Base-by-base conservation (phyloP, 495 filamentous ascomycete species). In the Penicillium salamii region DNA sequence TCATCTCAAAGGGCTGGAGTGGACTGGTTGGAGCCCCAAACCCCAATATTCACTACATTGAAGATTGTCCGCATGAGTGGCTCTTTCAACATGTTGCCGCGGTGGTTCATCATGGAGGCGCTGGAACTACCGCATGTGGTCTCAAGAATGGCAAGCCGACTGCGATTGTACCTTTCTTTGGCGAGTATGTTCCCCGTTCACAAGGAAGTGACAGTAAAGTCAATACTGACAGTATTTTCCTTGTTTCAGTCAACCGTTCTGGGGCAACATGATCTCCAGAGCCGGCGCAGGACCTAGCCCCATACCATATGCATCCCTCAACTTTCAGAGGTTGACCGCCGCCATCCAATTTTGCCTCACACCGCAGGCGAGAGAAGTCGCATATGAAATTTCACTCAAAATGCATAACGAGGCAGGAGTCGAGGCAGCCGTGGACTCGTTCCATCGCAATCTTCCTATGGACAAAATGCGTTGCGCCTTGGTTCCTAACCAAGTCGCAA, bases 381-480 rank as follows among this genome's bases (percentile, higher is more conserved):
- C 82, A 11, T 55, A 77, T 28, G 70, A 78, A 31, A 81, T 92
- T 24, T 77, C 87, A 6, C 54, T 74, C 46, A 67, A 73, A 44
- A 90, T 91, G 53, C 81, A 76, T 21, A 57, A 64, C 7, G 89
- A 95, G 55, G 77, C 88, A 49, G 90, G 90, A 0, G 88, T 88
- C 0, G 65, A 76, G 42, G 89, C 89, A 39, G 88, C 88, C 0
- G 88, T 90, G 4, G 67, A 73, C 31, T 77, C 81, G 0, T 93
- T 95, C 56, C 87, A 91, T 55, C 74, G 74, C 9, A 75, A 79
- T 32, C 64, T 95, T 9, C 76, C 77, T 0, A 52, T 87, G n/a
- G 57, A 79, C 31, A 80, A 76, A 14, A 88, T 93, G 80, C 73
- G 85, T 7, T 95, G 90, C 61, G 78, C 76, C 1, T 73, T 95